Evolutionary conservation across 768 basidiomycete genomes (phyloP).

Genomic region (Podaxis carcinomalis): DNA sequence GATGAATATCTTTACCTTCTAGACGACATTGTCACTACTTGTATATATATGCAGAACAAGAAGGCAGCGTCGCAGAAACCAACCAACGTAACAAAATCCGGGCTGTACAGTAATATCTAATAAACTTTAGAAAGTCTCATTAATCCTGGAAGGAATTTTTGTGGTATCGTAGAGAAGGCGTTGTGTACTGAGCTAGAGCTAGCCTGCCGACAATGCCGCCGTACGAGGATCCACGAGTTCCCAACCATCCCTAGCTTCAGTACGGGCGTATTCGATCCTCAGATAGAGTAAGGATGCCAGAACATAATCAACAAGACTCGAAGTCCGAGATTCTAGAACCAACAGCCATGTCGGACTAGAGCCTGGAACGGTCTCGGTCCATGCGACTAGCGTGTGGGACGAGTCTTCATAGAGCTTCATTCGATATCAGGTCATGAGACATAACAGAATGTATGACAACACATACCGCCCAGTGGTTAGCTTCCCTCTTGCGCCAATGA

Average conservation of each 20-base stretch:
- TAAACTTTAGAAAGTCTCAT: too few relatives aligned
- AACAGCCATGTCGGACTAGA: background rate
- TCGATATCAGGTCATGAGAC: background rate
- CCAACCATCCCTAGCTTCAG: background rate
- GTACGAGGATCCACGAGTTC: background rate
- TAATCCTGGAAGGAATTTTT: too few relatives aligned
- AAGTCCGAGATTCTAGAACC: background rate
- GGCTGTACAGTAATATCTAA: too few relatives aligned
- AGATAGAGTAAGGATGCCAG: conserved; percentile 6
- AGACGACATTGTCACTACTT: background rate
- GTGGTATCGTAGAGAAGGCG: too few relatives aligned
- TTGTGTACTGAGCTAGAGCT: background rate
- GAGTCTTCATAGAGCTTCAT: conserved; percentile 2
- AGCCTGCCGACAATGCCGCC: background rate
- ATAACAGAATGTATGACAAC: background rate
- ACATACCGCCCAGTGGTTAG: background rate
- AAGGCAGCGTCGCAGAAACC: background rate
- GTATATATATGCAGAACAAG: background rate
- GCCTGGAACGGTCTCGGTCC: conserved; percentile 5
- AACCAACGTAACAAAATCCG: too few relatives aligned
- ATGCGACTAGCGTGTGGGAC: background rate
- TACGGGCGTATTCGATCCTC: background rate
- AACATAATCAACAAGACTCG: background rate
- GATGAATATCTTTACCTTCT: background rate
- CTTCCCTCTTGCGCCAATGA: background rate